Conservation (phyloP, 305 asterid species). For the Fraxinus albicans region DNA sequence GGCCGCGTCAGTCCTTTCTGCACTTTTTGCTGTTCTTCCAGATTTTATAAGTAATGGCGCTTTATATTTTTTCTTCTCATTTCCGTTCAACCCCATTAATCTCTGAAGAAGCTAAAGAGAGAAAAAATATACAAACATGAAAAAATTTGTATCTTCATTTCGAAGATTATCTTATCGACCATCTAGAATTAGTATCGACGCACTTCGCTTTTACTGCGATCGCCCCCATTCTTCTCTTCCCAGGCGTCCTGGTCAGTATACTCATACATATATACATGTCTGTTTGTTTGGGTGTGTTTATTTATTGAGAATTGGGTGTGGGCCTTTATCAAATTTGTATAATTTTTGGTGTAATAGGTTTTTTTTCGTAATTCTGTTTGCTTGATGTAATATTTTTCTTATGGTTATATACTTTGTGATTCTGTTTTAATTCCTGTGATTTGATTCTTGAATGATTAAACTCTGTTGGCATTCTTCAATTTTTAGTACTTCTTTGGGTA, state of each 20-base stretch:
- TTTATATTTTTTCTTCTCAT: slow-evolving; percentile 11
- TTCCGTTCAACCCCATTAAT: slow-evolving; percentile 4
- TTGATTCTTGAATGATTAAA: slow-evolving; percentile 1
- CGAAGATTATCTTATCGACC: slow-evolving; percentile 31
- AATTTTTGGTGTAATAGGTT: not conserved
- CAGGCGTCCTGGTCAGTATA: slow-evolving; percentile 50
- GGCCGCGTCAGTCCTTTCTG: slow-evolving; percentile 31
- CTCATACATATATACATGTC: not conserved
- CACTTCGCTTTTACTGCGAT: slow-evolving; percentile 49
- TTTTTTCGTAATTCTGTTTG: not conserved
- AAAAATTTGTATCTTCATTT: slow-evolving; percentile 37
- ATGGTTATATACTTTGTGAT: slow-evolving; percentile 6
- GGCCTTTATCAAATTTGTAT: not conserved
- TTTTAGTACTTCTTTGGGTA: not conserved
- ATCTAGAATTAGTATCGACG: slow-evolving; percentile 29
- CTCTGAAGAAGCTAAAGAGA: not conserved
- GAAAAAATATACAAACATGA: slow-evolving; percentile 31
- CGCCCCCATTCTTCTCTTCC: slow-evolving; percentile 41
- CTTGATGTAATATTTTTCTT: not conserved
- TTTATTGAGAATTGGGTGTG: slow-evolving; percentile 4
- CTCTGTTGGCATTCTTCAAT: slow-evolving; percentile 16
- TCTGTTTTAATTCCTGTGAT: not conserved
- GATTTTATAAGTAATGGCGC: slow-evolving; percentile 7
- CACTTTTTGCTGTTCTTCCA: slow-evolving; percentile 4
- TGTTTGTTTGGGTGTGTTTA: not conserved